These are phyloP conservation scores for Didymellaceae sp. DNA, from an alignment of 2,329 filamentous ascomycete genomes.

Conservation along the genomic window DNA sequence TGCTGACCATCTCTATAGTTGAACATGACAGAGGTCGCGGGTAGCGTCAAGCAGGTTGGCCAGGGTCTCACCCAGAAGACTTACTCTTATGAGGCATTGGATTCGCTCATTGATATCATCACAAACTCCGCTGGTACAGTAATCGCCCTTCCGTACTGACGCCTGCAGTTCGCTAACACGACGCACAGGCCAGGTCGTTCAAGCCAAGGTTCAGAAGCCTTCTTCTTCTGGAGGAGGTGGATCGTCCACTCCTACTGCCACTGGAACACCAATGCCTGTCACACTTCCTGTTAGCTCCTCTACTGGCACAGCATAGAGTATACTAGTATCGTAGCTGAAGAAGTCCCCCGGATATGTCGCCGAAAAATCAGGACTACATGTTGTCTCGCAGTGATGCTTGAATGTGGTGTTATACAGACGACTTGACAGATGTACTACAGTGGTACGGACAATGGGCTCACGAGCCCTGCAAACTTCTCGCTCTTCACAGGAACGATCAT, in stretches of 20 bases:
- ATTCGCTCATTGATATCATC: conserved; percentile 61
- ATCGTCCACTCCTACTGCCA: conserved; percentile 28
- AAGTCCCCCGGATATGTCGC: not conserved
- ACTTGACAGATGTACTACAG: no score
- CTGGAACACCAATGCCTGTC: conserved; percentile 38
- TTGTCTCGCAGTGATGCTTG: no score
- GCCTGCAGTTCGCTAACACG: not conserved
- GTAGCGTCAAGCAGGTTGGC: conserved; percentile 44
- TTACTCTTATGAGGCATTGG: conserved; percentile 59
- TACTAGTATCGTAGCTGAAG: not conserved
- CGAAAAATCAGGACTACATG: no score
- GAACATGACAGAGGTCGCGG: conserved; percentile 64
- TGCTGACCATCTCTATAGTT: conserved; percentile 17
- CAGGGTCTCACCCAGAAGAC: conserved; percentile 57
- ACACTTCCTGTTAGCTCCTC: conserved; percentile 38
- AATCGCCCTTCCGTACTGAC: no score
- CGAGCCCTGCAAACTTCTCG: no score
- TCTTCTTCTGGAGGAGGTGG: conserved; percentile 25
- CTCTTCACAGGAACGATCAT: no score
- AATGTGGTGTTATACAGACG: no score
- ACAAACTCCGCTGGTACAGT: conserved; percentile 57
- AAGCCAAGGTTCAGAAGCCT: conserved; percentile 53
- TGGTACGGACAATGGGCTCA: no score
- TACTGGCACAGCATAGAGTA: conserved; percentile 23
- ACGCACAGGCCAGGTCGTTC: conserved; percentile 58